Evolutionary conservation across 176 grass and related monocot genomes (phyloP).

Genomic region (Cymbopogon citratus): DNA sequence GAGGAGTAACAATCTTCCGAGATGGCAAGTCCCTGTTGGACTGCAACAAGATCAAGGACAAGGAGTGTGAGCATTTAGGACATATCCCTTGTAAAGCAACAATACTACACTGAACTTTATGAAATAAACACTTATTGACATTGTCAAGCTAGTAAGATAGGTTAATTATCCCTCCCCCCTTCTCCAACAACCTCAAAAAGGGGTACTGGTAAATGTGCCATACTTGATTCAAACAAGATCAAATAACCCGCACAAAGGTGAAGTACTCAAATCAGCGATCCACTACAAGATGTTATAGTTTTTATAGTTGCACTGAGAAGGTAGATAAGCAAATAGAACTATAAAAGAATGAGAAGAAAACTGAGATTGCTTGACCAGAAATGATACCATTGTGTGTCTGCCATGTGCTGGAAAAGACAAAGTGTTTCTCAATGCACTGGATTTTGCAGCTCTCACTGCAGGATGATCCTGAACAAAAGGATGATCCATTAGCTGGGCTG

Average conservation of each 20-base stretch:
- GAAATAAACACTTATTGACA: too few species aligned
- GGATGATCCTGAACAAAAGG: too few species aligned
- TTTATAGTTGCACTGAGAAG: not conserved
- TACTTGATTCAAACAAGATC: not conserved
- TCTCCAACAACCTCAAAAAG: not conserved
- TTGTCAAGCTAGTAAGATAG: too few species aligned
- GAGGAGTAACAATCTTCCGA: constrained; percentile 56
- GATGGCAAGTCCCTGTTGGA: constrained; percentile 47
- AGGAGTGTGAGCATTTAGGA: constrained; percentile 10
- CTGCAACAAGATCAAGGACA: constrained; percentile 32
- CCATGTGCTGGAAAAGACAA: too few species aligned
- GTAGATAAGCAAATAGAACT: not conserved
- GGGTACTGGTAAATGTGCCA: not conserved
- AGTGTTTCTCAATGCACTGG: too few species aligned
- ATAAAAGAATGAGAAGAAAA: not conserved
- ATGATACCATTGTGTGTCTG: constrained; percentile 30
- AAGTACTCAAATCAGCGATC: not conserved
- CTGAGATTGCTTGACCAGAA: not conserved
- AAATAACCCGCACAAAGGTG: not conserved
- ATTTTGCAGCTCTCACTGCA: too few species aligned
- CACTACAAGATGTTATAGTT: not conserved
- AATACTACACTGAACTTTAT: not conserved
- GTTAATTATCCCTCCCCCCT: too few species aligned
- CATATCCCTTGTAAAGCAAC: not conserved
- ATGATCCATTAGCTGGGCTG: too few species aligned